Evolutionary conservation across 768 basidiomycete species (phyloP), one percentile per base, ranked within the genome.

Genomic region (Lactifluus echinatus): DNA sequence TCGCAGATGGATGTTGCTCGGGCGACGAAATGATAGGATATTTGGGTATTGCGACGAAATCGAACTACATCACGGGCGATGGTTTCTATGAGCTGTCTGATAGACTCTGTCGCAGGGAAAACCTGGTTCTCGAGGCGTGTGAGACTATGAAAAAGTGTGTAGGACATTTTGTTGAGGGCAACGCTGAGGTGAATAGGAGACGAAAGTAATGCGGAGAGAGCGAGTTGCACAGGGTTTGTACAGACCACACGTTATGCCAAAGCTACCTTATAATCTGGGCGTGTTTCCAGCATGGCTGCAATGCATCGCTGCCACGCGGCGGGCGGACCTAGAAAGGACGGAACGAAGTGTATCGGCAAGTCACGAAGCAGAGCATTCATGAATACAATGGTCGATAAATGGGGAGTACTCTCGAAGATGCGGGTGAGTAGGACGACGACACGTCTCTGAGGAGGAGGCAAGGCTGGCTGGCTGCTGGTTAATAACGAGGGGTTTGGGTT

Each of bases 31-130:
- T 55, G 53, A 23, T 59, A 59, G 31, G 58, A 55, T 54, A 59
- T 54, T 39, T 59, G 58, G 28, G 58, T 59, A 55, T 59, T 59
- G 29, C 58, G 58, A 50, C 58, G 58, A 19, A 59, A 59, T 55
- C 48, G 58, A 31, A 59, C 58, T 39, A 59, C 58, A 39, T 59
- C 58, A 29, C 48, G 53, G 11, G 33, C 58, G 19, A 59, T 55
- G 21, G 58, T 59, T 15, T 55, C 47, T 37, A 59, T 55, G 42
- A 59, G 58, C 26, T 55, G 58, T 26, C 12, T 44, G 36, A 59
- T 59, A 21, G 58, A 59, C 45, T 59, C 58, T 5, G 58, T 59
- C 7, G 58, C 58, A 21, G 58, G 58, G 36, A 59, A 59, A 36
- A 57, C 49, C 1, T 44, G 53, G n/a, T 54, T 54, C 39, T 54